Evolutionary conservation across 805 yeast species (phyloP), one percentile per base, ranked within the genome.

Genomic region (Kluyveromyces lactis): DNA sequence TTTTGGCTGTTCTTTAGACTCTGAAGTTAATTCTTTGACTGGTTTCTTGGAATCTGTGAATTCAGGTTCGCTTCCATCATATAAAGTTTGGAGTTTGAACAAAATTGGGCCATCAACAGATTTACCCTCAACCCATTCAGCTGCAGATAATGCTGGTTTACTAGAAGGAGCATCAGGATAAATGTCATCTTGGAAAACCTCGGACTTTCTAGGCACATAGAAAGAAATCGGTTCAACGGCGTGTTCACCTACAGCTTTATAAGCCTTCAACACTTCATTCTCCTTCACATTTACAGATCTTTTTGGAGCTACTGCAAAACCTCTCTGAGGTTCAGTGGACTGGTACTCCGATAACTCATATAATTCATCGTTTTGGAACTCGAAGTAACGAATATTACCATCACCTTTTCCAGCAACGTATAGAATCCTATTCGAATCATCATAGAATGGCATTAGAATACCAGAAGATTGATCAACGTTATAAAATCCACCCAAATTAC

Each of bases 331-430:
- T 26, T 86, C 94, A 2, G 79, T 75, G 3, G 97, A 86, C 44
- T 80, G 79, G 61, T 74, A 92, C 59, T 90, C 96, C n/a, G 95
- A 84, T 43, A 92, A 66, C 50, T 83, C 86, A 62, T 71, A 79
- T 41, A 92, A 69, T 53, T 79, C 82, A 53, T 90, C 97, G 52
- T 84, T 77, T 45, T 79, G 86, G 60, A 75, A 86, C 67, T 92
- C 98, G 57, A 69, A 92, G 65, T 90, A 90, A 55, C 96, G 84
- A 53, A 92, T 86, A 60, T 90, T 92, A 52, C 97, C 97, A 62
- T 92, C 98, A 61, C 97, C 97, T 63, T 92, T 90, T 51, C 98
- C 99, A 24, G 95, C 97, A 45, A 92, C 67, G 56, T 82, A 92
- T 43, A 92, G 69, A 42, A 89, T 76, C 41, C 79, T 76, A 33